Evolutionary conservation across 345 rosid species (phyloP).

Genomic region (Brassica nigra): DNA sequence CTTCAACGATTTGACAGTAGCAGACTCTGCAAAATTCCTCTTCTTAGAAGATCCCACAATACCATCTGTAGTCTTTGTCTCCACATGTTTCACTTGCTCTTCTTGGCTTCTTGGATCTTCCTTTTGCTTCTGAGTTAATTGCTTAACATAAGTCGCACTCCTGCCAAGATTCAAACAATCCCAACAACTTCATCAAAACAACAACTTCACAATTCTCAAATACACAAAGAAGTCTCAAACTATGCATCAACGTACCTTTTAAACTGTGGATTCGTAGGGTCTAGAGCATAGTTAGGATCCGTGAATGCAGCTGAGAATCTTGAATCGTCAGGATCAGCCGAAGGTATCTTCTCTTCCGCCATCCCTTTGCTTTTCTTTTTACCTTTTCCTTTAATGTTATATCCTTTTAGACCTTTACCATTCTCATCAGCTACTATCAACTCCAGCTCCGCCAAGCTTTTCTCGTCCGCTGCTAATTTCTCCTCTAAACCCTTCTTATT

Average conservation of each 20-base stretch:
- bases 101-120: conserved; percentile 41
- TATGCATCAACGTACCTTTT: conserved; percentile 60
- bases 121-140: conserved; percentile 57
- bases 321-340: conserved; percentile 56
- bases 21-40: conserved; percentile 50
- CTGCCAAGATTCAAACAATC: conserved; percentile 44
- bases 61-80: conserved; percentile 23
- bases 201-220: not conserved
- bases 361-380: conserved; percentile 53
- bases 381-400: conserved; percentile 70
- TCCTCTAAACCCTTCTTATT: conserved; percentile 38
- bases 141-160: conserved; percentile 85
- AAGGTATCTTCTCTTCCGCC: conserved; percentile 71
- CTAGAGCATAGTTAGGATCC: conserved; percentile 71
- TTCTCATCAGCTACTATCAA: conserved; percentile 77
- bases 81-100: conserved; percentile 33
- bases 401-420: conserved; percentile 72
- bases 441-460: conserved; percentile 83
- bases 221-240: not conserved
- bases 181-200: not conserved
- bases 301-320: conserved; percentile 66
- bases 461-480: conserved; percentile 50
- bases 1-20: conserved; percentile 72
- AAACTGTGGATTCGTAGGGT: conserved; percentile 95
- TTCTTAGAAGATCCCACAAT: conserved; percentile 40